Evolutionary conservation across 768 basidiomycete genomes (phyloP).

Genomic region (Chlorophyllum brunneum): DNA sequence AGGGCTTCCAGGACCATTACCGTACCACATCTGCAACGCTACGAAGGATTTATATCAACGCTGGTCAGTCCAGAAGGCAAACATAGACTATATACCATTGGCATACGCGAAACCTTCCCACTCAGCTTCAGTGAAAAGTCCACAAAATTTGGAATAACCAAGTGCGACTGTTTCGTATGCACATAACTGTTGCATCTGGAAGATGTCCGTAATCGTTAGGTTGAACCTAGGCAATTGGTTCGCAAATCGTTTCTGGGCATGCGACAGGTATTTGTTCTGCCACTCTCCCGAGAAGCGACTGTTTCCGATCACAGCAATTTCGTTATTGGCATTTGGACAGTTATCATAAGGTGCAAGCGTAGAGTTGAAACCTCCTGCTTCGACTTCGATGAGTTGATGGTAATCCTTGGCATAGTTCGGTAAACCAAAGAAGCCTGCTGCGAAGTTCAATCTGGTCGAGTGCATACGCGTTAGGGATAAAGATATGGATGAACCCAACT

Average conservation of each 20-base stretch:
- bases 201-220: slow-evolving; percentile 48
- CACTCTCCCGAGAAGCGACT: slow-evolving; percentile 45
- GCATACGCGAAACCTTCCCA: slow-evolving; percentile 78
- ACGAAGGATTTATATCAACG: slow-evolving; percentile 7
- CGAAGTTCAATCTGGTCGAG: slow-evolving; percentile 38
- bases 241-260: slow-evolving; percentile 51
- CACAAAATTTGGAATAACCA: slow-evolving; percentile 75
- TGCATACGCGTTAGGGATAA: neutral
- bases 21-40: slow-evolving; percentile 61
- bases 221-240: slow-evolving; percentile 45
- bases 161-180: slow-evolving; percentile 82
- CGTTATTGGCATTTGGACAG: slow-evolving; percentile 51
- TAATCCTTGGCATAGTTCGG: slow-evolving; percentile 49
- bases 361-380: slow-evolving; percentile 55
- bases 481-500: slow-evolving; percentile 9
- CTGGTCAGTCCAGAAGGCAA: neutral
- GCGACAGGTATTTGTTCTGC: slow-evolving; percentile 55
- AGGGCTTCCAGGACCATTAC: slow-evolving; percentile 66
- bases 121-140: slow-evolving; percentile 74
- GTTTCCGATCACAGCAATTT: slow-evolving; percentile 39
- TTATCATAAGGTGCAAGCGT: slow-evolving; percentile 70
- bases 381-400: slow-evolving; percentile 59
- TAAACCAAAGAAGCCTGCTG: slow-evolving; percentile 57
- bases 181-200: slow-evolving; percentile 64
- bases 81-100: slow-evolving; percentile 21